These are phyloP conservation scores for Rhizopus arrhizus DNA, from an alignment of 371 early-diverging fungal genomes.

Conservation along the genomic window DNA sequence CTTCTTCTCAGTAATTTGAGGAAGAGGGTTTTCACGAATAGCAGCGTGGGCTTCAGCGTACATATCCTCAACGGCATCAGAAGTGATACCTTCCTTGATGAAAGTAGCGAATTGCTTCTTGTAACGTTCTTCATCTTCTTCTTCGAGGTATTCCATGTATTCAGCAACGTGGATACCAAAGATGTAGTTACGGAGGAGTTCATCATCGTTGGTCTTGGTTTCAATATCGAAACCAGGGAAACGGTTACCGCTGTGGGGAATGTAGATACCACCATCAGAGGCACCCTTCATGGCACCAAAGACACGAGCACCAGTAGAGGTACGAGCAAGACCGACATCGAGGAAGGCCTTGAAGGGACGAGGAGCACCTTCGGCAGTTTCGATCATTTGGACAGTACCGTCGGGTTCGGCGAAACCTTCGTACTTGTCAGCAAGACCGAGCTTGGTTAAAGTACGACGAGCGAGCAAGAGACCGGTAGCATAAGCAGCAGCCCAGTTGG, in stretches of 20 bases:
- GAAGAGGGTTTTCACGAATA: too few species aligned
- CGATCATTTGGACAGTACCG: constrained; percentile 74
- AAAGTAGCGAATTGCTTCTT: too few species aligned
- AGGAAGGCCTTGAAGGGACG: constrained; percentile 99
- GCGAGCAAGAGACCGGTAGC: constrained; percentile 98
- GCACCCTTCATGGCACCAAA: constrained; percentile 99
- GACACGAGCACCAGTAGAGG: constrained; percentile 98
- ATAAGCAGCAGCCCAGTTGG: constrained; percentile 99
- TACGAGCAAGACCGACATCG: constrained; percentile 98
- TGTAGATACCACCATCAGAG: constrained; percentile 98
- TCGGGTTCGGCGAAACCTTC: constrained; percentile 92
- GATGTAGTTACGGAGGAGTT: constrained; percentile 61
- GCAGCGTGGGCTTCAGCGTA: too few species aligned
- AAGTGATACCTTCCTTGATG: too few species aligned
- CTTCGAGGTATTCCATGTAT: too few species aligned
- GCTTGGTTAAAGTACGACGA: constrained; percentile 94
- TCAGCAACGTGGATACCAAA: too few species aligned
- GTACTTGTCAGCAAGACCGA: constrained; percentile 93
- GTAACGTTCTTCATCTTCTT: too few species aligned
- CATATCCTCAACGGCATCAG: too few species aligned
- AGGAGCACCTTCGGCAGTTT: constrained; percentile 70
- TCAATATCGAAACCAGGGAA: constrained; percentile 97
- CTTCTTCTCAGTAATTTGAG: too few species aligned
- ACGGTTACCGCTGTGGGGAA: constrained; percentile 98
- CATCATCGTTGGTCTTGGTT: constrained; percentile 90